phyloP scores from a whole-genome alignment of 1,139 yeast species.

The Yamadazyma membranifaciens region DNA sequence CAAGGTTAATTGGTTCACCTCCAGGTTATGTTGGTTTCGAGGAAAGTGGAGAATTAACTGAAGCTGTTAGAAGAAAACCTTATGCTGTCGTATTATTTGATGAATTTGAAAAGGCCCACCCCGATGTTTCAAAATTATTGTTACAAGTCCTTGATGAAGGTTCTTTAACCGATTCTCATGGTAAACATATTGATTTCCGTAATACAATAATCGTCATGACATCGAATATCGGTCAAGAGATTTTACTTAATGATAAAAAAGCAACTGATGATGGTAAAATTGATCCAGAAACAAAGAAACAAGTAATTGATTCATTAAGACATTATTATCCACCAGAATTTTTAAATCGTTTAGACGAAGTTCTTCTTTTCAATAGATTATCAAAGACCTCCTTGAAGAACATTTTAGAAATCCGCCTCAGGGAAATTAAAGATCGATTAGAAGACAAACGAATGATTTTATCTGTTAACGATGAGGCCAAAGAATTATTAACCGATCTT shows the following conservation, averaged over 20 bases:
- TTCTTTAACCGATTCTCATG: constrained; percentile 88
- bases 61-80: constrained; percentile 92
- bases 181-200: constrained; percentile 88
- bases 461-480: constrained; percentile 59
- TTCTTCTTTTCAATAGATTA: constrained; percentile 83
- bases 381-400: constrained; percentile 69
- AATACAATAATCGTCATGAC: constrained; percentile 97
- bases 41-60: constrained; percentile 93
- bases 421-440: constrained; percentile 76
- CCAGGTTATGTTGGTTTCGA: constrained; percentile 98
- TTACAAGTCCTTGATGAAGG: constrained; percentile 96
- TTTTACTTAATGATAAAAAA: constrained; percentile 60
- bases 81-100: constrained; percentile 90
- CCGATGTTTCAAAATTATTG: constrained; percentile 83
- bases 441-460: constrained; percentile 75
- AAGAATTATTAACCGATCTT: constrained; percentile 70
- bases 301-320: constrained; percentile 67
- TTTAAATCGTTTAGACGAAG: constrained; percentile 88
- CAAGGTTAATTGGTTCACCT: constrained; percentile 93
- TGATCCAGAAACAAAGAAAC: constrained; percentile 46
- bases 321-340: constrained; percentile 88
- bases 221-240: constrained; percentile 92
- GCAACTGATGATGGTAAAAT: constrained; percentile 46
- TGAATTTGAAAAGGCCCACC: constrained; percentile 96
- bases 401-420: constrained; percentile 80